These are phyloP conservation scores for Amaranthus hypochondriacus DNA, from an alignment of 148 eudicot species.

Conservation along the genomic window DNA sequence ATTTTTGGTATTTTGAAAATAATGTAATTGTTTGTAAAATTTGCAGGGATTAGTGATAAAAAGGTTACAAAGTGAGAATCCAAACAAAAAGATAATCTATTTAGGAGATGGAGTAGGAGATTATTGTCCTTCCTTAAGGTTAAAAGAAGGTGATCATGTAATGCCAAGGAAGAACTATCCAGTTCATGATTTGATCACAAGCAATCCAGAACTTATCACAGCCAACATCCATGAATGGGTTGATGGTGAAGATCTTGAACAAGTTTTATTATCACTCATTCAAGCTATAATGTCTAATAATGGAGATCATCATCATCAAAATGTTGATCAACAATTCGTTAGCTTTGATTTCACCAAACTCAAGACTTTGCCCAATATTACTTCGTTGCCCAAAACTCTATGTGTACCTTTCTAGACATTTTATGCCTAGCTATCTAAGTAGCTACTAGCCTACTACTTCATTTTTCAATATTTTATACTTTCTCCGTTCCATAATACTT, in stretches of 20 bases:
- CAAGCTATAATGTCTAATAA: conserved; percentile 15
- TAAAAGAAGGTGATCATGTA: conserved; percentile 46
- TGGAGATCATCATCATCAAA: background rate
- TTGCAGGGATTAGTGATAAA: conserved; percentile 55
- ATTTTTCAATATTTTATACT: too few species aligned
- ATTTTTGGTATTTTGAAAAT: too few species aligned
- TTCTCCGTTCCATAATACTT: too few species aligned
- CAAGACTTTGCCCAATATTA: conserved; percentile 31
- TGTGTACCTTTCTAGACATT: conserved; percentile 29
- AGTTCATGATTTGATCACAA: conserved; percentile 57
- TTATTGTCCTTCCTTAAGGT: conserved; percentile 71
- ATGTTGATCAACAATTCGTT: conserved; percentile 21
- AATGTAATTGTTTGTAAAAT: too few species aligned
- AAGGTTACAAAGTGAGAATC: conserved; percentile 40
- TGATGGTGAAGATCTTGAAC: conserved; percentile 60
- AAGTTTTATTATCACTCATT: conserved; percentile 39
- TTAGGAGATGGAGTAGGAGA: conserved; percentile 74
- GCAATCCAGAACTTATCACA: conserved; percentile 35
- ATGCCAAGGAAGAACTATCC: conserved; percentile 85
- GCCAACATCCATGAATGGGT: conserved; percentile 70
- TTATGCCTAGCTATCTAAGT: too few species aligned
- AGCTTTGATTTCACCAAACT: conserved; percentile 32
- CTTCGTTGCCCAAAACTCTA: conserved; percentile 36
- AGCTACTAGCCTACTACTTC: too few species aligned
- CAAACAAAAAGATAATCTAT: conserved; percentile 52